Evolutionary conservation across 768 basidiomycete species (phyloP), one percentile per base, ranked within the genome.

Genomic region (Trametes meyenii): DNA sequence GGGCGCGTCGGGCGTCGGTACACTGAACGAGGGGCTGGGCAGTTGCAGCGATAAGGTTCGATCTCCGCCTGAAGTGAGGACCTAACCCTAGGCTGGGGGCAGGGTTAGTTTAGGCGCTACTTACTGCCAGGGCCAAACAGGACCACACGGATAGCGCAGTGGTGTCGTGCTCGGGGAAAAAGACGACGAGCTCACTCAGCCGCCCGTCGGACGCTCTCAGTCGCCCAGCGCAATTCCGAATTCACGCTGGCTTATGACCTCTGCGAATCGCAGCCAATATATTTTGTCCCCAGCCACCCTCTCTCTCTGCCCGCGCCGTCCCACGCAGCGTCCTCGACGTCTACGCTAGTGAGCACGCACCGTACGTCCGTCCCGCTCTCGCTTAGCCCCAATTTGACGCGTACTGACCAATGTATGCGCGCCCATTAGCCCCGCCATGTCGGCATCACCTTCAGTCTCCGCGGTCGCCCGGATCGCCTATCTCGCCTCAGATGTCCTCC

Each of bases 391-490:
- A n/a, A 48, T 48, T 53, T 52, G 58, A 48, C 35, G 10, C n/a
- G 33, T 8, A 12, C 52, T 55, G 49, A 48, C 58, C 63, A 60
- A 60, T 64, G 19, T n/a, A 5, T 48, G 43, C 24, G 36, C 24
- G n/a, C 48, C 13, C 54, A 64, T 61, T 62, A 55, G 50, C 8
- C n/a, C 40, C 43, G 53, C 38, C 57, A 67, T 63, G 61, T 43
- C 57, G 36, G 50, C 60, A 54, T 60, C 63, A 50, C 63, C 70
- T 26, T 63, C 78, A 1, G 65, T 75, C 48, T 56, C 69, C 13
- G 67, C 81, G 5, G 87, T 89, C 56, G 83, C 87, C 42, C 86
- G 90, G 36, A 80, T 92, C 62, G 88, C 86, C n/a, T 86, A 82
- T 71, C 74, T 90, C 33, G 79, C 86, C 29, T 89, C 91, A 8